phyloP scores from a whole-genome alignment of 1,139 yeast species.

The Debaryomyces robertsiae region DNA sequence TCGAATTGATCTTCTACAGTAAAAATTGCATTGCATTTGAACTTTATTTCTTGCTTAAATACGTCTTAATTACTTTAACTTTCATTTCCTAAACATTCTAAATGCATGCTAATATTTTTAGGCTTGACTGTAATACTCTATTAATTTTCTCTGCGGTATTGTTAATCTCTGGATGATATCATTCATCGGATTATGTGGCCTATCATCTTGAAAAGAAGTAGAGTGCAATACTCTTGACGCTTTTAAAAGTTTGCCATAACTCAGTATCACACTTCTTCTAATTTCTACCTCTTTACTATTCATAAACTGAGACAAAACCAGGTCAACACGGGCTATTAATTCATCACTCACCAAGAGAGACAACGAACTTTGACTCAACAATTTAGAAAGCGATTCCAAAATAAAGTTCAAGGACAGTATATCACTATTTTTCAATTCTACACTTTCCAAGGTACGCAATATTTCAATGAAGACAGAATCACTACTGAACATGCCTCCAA shows the following conservation, averaged over 20 bases:
- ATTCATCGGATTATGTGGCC: constrained; percentile 21
- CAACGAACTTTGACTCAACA: constrained; percentile 23
- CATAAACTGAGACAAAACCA: constrained; percentile 28
- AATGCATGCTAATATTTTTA: constrained; percentile 9
- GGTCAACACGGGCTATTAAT: constrained; percentile 32
- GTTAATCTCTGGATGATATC: constrained; percentile 30
- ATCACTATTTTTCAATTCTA: neutral
- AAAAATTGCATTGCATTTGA: constrained; percentile 9
- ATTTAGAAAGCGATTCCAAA: constrained; percentile 26
- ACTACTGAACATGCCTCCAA: constrained; percentile 29
- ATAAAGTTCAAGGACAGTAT: constrained; percentile 18
- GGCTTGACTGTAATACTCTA: constrained; percentile 38
- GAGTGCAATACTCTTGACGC: constrained; percentile 19
- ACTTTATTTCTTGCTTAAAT: constrained; percentile 10
- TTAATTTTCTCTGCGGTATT: constrained; percentile 37
- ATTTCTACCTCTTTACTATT: constrained; percentile 39
- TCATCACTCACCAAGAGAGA: constrained; percentile 23
- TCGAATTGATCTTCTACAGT: no score
- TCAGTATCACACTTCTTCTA: constrained; percentile 42
- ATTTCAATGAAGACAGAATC: constrained; percentile 20
- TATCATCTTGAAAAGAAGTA: constrained; percentile 8
- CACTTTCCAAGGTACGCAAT: constrained; percentile 15
- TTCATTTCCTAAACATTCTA: constrained; percentile 4
- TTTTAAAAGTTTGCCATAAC: constrained; percentile 40
- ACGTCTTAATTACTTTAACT: constrained; percentile 9